Percentiles rank a stretch among this genome's conserved stretches.
Conservation (phyloP, 2,329 filamentous ascomycete genomes). For the Leptographium galeiforme region DNA sequence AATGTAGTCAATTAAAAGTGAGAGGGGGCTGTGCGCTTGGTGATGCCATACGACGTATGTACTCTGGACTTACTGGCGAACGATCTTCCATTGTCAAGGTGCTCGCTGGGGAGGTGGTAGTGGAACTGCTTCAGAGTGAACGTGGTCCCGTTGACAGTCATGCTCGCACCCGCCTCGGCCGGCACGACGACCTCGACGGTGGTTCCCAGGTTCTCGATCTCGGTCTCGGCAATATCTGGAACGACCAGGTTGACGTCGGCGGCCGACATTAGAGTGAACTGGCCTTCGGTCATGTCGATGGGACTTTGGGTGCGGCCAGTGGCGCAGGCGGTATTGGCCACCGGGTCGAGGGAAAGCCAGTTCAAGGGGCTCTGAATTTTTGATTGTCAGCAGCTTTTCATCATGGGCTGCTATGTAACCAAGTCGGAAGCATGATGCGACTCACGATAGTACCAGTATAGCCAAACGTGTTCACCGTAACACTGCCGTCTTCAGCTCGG, state of each 20-base stretch:
- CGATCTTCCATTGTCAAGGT: slow-evolving; percentile 25
- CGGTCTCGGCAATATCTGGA: slow-evolving; percentile 26
- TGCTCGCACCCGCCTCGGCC: slow-evolving; percentile 21
- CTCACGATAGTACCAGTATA: slow-evolving; percentile 23
- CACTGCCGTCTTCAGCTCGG: slow-evolving; percentile 16
- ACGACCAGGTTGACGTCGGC: slow-evolving; percentile 24
- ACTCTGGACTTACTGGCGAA: neutral
- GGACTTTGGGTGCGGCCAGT: slow-evolving; percentile 41
- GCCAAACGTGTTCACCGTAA: slow-evolving; percentile 23
- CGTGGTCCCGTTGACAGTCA: slow-evolving; percentile 17
- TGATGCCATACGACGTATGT: too few relatives aligned
- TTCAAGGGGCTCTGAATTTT: slow-evolving; percentile 17
- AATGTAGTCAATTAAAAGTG: neutral
- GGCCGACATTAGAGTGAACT: slow-evolving; percentile 19
- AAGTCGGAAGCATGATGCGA: neutral
- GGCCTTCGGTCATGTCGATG: slow-evolving; percentile 34
- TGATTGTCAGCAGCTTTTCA: neutral
- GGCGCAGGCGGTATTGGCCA: slow-evolving; percentile 35
- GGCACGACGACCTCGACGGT: slow-evolving; percentile 42
- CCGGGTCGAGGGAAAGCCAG: slow-evolving; percentile 20
- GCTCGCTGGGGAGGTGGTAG: slow-evolving; percentile 36
- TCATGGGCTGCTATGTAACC: neutral
- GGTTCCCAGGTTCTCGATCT: slow-evolving; percentile 44
- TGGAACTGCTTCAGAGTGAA: slow-evolving; percentile 33
- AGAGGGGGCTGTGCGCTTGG: neutral